phyloP scores from a whole-genome alignment of 371 early-diverging fungal genomes.

The Mortierella sp. region DNA sequence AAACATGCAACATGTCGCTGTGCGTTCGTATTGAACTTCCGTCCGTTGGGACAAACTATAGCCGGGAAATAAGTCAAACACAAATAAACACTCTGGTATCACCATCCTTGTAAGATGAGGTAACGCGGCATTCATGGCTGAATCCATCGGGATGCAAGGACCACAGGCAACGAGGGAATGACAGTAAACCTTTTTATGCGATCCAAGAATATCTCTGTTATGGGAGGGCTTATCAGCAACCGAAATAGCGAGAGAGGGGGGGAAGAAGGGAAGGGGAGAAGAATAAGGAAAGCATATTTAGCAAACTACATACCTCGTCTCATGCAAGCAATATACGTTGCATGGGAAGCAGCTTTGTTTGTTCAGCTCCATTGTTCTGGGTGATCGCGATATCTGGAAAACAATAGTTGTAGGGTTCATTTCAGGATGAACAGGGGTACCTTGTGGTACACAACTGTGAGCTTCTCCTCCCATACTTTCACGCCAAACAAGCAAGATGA shows the following conservation, averaged over 20 bases:
- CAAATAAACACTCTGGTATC: no score
- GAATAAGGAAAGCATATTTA: neutral
- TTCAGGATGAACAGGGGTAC: conserved; percentile 6
- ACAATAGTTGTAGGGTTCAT: conserved; percentile 1
- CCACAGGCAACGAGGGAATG: neutral
- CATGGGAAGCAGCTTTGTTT: conserved; percentile 4
- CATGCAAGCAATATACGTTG: conserved; percentile 26
- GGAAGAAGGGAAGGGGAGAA: no score
- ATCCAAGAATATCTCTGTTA: neutral
- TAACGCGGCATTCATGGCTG: neutral
- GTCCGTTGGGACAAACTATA: neutral
- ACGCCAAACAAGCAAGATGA: neutral
- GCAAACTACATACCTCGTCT: neutral
- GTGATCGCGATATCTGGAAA: conserved; percentile 1
- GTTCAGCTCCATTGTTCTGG: neutral
- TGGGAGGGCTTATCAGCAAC: neutral
- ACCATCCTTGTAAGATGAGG: neutral
- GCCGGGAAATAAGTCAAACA: neutral
- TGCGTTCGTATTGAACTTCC: neutral
- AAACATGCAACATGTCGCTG: conserved; percentile 4
- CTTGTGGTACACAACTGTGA: neutral
- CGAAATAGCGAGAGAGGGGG: no score
- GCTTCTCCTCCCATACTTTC: neutral
- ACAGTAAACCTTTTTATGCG: neutral
- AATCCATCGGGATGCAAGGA: neutral